Percentiles rank a stretch among this genome's conserved stretches.
Evolutionary conservation across 106 monocot species (phyloP).

Genomic region (Amphibolis antarctica): DNA sequence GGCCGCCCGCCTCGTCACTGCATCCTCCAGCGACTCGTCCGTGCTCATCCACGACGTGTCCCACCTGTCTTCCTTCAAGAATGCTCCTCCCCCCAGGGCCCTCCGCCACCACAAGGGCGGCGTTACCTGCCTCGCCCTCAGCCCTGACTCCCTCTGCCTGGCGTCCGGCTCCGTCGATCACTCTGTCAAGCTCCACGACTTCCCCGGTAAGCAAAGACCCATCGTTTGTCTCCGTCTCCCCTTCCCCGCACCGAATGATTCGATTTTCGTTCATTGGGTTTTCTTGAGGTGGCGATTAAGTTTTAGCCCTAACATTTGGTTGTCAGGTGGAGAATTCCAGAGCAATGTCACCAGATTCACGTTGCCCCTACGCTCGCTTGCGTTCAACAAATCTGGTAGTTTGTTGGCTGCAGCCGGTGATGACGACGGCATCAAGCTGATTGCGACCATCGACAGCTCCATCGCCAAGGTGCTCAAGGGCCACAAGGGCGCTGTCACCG

Average conservation of each 20-base stretch:
- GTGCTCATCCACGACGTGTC: constrained; percentile 53
- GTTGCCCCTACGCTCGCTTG: constrained; percentile 71
- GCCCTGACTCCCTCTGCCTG: constrained; percentile 40
- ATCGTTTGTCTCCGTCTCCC: neutral
- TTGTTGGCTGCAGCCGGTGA: constrained; percentile 94
- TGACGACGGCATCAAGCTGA: constrained; percentile 95
- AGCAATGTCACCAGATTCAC: constrained; percentile 91
- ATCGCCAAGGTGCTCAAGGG: constrained; percentile 89
- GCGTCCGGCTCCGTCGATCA: constrained; percentile 89
- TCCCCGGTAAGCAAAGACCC: constrained; percentile 38
- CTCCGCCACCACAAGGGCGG: constrained; percentile 62
- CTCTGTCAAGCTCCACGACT: constrained; percentile 78
- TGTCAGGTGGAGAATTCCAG: constrained; percentile 80
- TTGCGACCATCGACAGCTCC: constrained; percentile 76
- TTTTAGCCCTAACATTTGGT: neutral
- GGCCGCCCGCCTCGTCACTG: constrained; percentile 40
- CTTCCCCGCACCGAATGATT: neutral
- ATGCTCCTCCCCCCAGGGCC: constrained; percentile 10
- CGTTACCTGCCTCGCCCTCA: constrained; percentile 75
- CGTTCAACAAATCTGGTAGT: constrained; percentile 83
- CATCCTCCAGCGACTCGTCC: constrained; percentile 40
- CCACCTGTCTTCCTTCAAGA: constrained; percentile 20
- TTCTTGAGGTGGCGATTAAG: neutral
- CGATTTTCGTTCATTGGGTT: neutral
- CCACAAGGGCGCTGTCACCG: constrained; percentile 71